These are phyloP conservation scores for Annulohypoxylon bovei DNA, from an alignment of 495 filamentous ascomycete species.

Conservation along the genomic window DNA sequence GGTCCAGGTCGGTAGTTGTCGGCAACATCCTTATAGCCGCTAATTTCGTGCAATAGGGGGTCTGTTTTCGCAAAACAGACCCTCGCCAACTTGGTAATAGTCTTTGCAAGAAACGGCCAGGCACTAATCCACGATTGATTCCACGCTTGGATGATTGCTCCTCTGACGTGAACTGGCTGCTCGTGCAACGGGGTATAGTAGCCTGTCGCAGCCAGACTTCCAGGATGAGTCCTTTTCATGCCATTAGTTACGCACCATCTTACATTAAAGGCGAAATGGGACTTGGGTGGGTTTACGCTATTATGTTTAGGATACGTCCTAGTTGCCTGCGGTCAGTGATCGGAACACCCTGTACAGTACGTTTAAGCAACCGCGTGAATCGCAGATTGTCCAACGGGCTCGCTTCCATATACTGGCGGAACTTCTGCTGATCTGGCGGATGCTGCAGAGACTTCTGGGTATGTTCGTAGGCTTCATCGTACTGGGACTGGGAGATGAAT, in stretches of 20 bases:
- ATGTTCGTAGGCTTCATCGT: constrained; percentile 34
- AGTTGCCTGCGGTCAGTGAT: constrained; percentile 43
- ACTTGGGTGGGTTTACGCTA: constrained; percentile 42
- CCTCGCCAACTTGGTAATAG: constrained; percentile 64
- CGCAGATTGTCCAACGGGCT: constrained; percentile 43
- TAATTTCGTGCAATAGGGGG: constrained; percentile 63
- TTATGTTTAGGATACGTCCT: constrained; percentile 39
- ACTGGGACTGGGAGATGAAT: constrained; percentile 40
- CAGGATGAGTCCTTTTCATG: constrained; percentile 67
- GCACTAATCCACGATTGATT: constrained; percentile 64
- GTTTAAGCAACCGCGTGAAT: constrained; percentile 40
- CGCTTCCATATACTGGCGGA: constrained; percentile 51
- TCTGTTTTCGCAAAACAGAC: constrained; percentile 68
- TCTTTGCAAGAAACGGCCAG: constrained; percentile 66
- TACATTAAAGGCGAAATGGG: neutral
- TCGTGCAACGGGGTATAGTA: constrained; percentile 68
- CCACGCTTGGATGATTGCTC: constrained; percentile 70
- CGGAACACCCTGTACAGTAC: constrained; percentile 40
- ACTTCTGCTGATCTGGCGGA: constrained; percentile 41
- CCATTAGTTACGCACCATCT: constrained; percentile 16
- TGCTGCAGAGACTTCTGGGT: constrained; percentile 36
- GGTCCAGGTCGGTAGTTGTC: constrained; percentile 68
- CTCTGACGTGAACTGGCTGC: constrained; percentile 68
- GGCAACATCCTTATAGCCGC: constrained; percentile 71
- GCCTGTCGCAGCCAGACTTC: constrained; percentile 74